Base-by-base conservation (phyloP, 2,329 filamentous ascomycete genomes). In the Epichloe gansuensis region DNA sequence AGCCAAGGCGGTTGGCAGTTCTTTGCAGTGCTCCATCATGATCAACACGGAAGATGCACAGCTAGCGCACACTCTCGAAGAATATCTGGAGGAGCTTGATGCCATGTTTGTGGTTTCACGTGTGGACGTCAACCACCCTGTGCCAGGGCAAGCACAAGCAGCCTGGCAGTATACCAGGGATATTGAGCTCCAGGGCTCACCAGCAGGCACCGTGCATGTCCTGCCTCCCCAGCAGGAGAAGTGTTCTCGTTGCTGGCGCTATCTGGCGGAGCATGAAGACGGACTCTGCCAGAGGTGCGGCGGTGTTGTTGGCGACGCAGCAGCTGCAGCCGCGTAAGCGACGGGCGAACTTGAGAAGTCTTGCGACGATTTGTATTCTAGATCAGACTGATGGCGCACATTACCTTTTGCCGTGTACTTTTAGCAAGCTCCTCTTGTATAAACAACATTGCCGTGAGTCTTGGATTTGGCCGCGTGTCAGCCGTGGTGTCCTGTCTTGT, bases 201-300 rank as follows among this genome's bases (percentile, higher is more conserved):
- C 49, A 17, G 59, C 58, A 54, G 70, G 69, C 37, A 68, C 59
- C 34, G 74, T 73, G 23, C 67, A 70, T 57, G 73, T 76, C 23
- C 58, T 75, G 49, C 75, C 78, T 53, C 78, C 78, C 1, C 65
- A 60, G 59, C 62, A 74, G 12, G 69, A 75, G 46, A 98, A 97
- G 67, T 98, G 93, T 65, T 76, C 80, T 1, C 76, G 93, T 49
- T 98, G 93, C 70, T 98, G 93, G 93, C 81, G 86, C 56, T 95
- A 88, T 66, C 76, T 86, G 25, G 83, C 86, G n/a, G 72, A 77
- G n/a, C 69, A 69, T 47, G 76, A 84, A 59, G 81, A 86, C 17
- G 67, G 72, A 41, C 70, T 95, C 17, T 97, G 91, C 67, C 69
- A 67, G 48, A 75, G 89, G 63, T 97, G 91, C 65, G 81, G 83